Conservation (phyloP, 495 filamentous ascomycete species). For the Physcia stellaris region DNA sequence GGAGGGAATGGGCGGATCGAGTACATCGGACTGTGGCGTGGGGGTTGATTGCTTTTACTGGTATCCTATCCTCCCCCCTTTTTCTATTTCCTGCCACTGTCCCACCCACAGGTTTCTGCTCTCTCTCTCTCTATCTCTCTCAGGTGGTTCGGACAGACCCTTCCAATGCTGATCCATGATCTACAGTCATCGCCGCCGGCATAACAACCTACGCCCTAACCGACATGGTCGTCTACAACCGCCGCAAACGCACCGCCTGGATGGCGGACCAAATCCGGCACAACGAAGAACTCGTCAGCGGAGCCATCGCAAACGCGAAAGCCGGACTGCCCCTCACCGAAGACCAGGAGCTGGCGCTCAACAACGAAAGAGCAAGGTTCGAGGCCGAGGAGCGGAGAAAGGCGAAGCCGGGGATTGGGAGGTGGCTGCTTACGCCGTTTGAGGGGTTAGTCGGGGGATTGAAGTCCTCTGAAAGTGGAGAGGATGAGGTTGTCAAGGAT, state of each 20-base stretch:
- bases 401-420: slow-evolving; percentile 22
- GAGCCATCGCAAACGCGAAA: slow-evolving; percentile 49
- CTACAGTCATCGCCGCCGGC: slow-evolving; percentile 52
- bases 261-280: slow-evolving; percentile 47
- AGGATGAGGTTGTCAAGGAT: slow-evolving; percentile 33
- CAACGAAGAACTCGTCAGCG: slow-evolving; percentile 44
- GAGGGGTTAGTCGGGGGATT: no score
- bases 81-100: neutral
- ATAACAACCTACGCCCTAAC: slow-evolving; percentile 67
- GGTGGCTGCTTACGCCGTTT: slow-evolving; percentile 21
- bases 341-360: slow-evolving; percentile 31
- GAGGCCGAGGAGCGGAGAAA: slow-evolving; percentile 31
- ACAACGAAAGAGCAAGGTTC: slow-evolving; percentile 43
- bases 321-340: slow-evolving; percentile 16
- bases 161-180: no score
- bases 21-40: slow-evolving; percentile 68
- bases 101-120: neutral
- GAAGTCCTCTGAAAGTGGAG: no score
- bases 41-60: slow-evolving; percentile 62
- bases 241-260: slow-evolving; percentile 52
- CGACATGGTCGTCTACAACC: slow-evolving; percentile 84
- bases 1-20: slow-evolving; percentile 64
- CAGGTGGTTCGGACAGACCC: no score
- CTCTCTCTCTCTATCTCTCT: neutral
- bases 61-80: slow-evolving; percentile 29